Base-by-base conservation (phyloP, 352 stramenopile species). In the Halophytophthora polymorphica region DNA sequence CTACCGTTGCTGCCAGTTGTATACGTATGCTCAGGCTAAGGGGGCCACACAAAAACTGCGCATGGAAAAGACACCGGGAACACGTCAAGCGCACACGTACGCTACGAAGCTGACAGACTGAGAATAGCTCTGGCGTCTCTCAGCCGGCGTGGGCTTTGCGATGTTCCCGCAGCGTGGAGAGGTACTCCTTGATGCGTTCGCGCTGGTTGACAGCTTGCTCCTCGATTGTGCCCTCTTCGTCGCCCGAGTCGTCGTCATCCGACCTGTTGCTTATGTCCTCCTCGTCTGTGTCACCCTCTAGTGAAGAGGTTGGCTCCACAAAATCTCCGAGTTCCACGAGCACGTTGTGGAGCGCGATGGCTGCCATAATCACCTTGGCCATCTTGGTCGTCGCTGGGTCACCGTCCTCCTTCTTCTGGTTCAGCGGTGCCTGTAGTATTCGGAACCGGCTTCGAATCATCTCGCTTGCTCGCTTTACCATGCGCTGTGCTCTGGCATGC, bases 371-470 rank as follows among this genome's bases (percentile, higher is more conserved):
- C 17, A 64, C 18, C n/a, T 64, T 44, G 1, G 56, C 56, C 56
- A 64, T 64, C 42, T 48, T 15, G 22, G 44, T 64, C n/a, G 44
- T 64, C 8, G 56, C 56, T 6, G 39, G 49, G 17, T 60, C 56
- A 39, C 56, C 56, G 15, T 64, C 44, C 12, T 59, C 56, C 19
- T 50, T 64, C 28, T 44, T 59, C 39, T 59, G 56, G 8, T 4
- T 42, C 23, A 64, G 12, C 18, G 56, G 56, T 14, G 23, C 25
- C 50, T 64, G 56, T 2, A 64, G n/a, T n/a, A 64, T 59, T 1
- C 44, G 50, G 36, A 64, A 64, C 2, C 56, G 43, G 33, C 59
- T 59, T 36, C 55, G 54, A 31, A 64, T 56, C 56, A 64, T 64
- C 37, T 64, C 50, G 3, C 10, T 35, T 10, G 56, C 51, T 31